Base-by-base conservation (phyloP, 345 rosid genomes). In the Punica granatum region DNA sequence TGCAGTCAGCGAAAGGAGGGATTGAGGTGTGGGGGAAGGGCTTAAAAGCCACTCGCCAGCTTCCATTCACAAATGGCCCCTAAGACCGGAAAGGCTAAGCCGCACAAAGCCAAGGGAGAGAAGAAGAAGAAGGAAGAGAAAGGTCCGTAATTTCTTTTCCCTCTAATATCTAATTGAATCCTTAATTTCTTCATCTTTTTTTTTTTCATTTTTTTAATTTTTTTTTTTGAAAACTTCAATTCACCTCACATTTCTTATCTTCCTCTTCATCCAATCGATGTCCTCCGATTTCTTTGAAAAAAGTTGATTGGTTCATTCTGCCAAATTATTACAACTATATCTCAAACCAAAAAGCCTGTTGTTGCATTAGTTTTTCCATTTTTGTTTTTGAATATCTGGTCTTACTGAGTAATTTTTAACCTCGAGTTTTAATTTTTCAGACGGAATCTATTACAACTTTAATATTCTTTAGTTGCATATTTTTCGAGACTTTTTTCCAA, bases 121-220 rank as follows among this genome's bases (percentile, higher is more conserved):
- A 89, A 88, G 85, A 93, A 85, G 85, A 93, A 82, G 78, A 93
- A 86, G 68, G 96, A 86, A 75, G 98, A 90, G 81, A 89, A 88
- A 87, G 88, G 97, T 87, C 63, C n/a, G 41, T 30, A 9, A 7
- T 56, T 26, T 9, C 6, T 23, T 37, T 63, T 36, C 42, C 35
- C 1, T 28, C 18, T 43, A 41, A 25, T 16, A 58, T 61, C 23
- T 34, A 44, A 3, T 2, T 30, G 49, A 16, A 28, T 44, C 44
- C 23, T 63, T 37, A 4, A 4, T 4, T 37, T 37, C 5, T 37
- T 37, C 5, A 37, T 37, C 11, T 37, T 11, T 4, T 4, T 11
- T 37, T 5, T 37, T 37, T 37, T 37, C 41, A 37, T 37, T 37
- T 37, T 37, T 4, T 37, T 5, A 4, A 37, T 37, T 4, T 37